phyloP scores from a whole-genome alignment of 129 eudicot genomes.

The Calendula officinalis region DNA sequence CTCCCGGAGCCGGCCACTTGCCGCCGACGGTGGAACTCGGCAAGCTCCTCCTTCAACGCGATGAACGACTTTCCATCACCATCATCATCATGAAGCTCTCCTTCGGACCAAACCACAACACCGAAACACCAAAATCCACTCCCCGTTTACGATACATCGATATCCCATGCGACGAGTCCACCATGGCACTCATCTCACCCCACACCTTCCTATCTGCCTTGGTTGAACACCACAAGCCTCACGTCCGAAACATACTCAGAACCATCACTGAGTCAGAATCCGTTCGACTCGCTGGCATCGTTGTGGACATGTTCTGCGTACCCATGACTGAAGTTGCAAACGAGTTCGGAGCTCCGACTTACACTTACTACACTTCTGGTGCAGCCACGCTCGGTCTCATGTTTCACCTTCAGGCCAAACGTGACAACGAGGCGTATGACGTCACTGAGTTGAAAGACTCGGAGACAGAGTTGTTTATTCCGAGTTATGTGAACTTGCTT shows the following conservation, averaged over 20 bases:
- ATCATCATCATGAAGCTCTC: slow-evolving; percentile 32
- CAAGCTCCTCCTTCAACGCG: slow-evolving; percentile 24
- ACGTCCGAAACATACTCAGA: neutral
- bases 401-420: slow-evolving; percentile 1
- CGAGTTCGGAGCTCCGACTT: slow-evolving; percentile 29
- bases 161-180: slow-evolving; percentile 15
- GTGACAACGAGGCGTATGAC: slow-evolving; percentile 13
- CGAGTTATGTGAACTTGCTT: slow-evolving; percentile 18
- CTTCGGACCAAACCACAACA: neutral
- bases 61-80: slow-evolving; percentile 21
- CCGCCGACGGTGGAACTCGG: slow-evolving; percentile 35
- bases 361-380: slow-evolving; percentile 22
- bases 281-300: slow-evolving; percentile 16
- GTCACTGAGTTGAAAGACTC: slow-evolving; percentile 15
- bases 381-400: slow-evolving; percentile 28
- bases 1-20: slow-evolving; percentile 38
- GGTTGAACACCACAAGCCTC: slow-evolving; percentile 3
- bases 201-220: neutral
- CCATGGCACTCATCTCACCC: neutral
- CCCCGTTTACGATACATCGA: slow-evolving; percentile 11
- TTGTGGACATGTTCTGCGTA: slow-evolving; percentile 29
- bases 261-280: slow-evolving; percentile 1
- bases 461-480: slow-evolving; percentile 9
- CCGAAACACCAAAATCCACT: neutral
- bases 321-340: slow-evolving; percentile 33